phyloP scores from a whole-genome alignment of 768 basidiomycete species.

The Trichaptum fuscoviolaceum region DNA sequence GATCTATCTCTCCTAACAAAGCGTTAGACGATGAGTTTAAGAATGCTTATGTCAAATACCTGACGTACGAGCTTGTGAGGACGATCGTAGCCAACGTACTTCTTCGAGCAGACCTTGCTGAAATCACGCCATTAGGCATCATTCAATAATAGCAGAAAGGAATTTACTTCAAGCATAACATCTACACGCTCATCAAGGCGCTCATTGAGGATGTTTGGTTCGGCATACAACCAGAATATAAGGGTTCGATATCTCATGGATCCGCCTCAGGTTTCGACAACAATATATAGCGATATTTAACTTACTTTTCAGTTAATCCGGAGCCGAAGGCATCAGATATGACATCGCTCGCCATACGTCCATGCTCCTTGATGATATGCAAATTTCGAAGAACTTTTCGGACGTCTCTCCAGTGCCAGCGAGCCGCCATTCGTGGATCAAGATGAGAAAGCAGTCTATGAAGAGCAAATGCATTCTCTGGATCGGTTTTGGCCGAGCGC shows the following conservation, averaged over 20 bases:
- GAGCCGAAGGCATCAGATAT: conserved; percentile 34
- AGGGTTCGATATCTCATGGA: conserved; percentile 70
- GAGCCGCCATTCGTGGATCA: conserved; percentile 65
- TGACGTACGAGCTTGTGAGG: conserved; percentile 6
- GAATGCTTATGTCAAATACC: not conserved
- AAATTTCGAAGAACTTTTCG: conserved; percentile 84
- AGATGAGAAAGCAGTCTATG: conserved; percentile 60
- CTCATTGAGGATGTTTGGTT: conserved; percentile 51
- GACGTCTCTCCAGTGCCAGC: conserved; percentile 97
- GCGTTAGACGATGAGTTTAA: not conserved
- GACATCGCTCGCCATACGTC: conserved; percentile 61
- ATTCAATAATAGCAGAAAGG: conserved; percentile 6
- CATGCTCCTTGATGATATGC: conserved; percentile 67
- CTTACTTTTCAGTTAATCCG: conserved; percentile 16
- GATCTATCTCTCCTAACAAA: conserved; percentile 34
- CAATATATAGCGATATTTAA: not conserved
- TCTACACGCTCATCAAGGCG: conserved; percentile 81
- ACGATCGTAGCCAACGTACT: conserved; percentile 46
- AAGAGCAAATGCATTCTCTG: conserved; percentile 55
- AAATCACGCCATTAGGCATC: not conserved
- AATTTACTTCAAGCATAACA: conserved; percentile 76
- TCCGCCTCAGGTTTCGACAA: not conserved
- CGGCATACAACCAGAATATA: conserved; percentile 88
- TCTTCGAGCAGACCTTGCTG: conserved; percentile 81
- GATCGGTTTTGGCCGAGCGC: conserved; percentile 50